Evolutionary conservation across 805 yeast genomes (phyloP).

Genomic region (Candida nitratophila): DNA sequence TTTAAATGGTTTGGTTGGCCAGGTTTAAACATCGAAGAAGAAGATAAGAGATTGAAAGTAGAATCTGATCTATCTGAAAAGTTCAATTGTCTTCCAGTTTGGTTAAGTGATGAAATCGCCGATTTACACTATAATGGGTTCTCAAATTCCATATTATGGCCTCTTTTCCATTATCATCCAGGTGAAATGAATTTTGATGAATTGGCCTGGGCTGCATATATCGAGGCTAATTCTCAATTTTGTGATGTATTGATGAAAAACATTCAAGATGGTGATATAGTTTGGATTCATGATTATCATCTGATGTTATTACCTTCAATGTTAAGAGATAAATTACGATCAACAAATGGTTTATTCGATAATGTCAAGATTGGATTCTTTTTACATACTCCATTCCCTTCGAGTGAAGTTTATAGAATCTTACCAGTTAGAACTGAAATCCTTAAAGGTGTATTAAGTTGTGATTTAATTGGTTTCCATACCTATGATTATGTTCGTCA

Average conservation of each 20-base stretch:
- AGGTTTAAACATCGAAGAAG: slow-evolving; percentile 76
- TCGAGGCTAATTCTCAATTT: slow-evolving; percentile 82
- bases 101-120: slow-evolving; percentile 80
- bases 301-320: slow-evolving; percentile 90
- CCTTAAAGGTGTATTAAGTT: slow-evolving; percentile 82
- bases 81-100: slow-evolving; percentile 88
- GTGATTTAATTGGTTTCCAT: slow-evolving; percentile 95
- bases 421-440: slow-evolving; percentile 93
- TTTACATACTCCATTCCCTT: slow-evolving; percentile 96
- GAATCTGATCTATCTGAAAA: slow-evolving; percentile 62
- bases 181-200: slow-evolving; percentile 99
- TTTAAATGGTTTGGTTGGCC: slow-evolving; percentile 99
- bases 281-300: slow-evolving; percentile 98
- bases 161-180: slow-evolving; percentile 96
- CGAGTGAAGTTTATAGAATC: slow-evolving; percentile 91
- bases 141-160: slow-evolving; percentile 93
- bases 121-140: slow-evolving; percentile 97
- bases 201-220: slow-evolving; percentile 95
- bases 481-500: slow-evolving; percentile 99
- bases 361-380: slow-evolving; percentile 85
- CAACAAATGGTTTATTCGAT: slow-evolving; percentile 28
- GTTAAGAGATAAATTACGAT: slow-evolving; percentile 57
- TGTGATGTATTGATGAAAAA: slow-evolving; percentile 65
- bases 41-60: slow-evolving; percentile 57
- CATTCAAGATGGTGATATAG: slow-evolving; percentile 74